Conservation (phyloP, 139 green algal genomes). For the Picochlorum costavermella region DNA sequence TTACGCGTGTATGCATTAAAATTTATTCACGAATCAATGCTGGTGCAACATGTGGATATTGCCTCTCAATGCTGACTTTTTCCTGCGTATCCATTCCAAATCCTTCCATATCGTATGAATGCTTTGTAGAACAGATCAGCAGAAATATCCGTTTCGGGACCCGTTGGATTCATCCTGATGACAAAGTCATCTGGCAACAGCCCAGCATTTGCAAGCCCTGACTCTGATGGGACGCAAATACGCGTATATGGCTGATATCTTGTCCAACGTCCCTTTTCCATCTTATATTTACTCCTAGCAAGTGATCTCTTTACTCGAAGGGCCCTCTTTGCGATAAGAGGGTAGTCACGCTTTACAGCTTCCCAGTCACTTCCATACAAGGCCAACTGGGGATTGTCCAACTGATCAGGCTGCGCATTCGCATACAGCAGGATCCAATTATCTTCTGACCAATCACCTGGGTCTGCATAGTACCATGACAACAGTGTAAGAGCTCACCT, state of each 20-base stretch:
- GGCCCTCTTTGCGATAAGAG: conserved; percentile 1
- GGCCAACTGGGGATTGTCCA: not conserved
- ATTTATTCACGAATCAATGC: not conserved
- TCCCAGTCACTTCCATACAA: conserved; percentile 2
- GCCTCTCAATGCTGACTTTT: not conserved
- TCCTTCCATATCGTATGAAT: conserved; percentile 5
- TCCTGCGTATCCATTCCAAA: not conserved
- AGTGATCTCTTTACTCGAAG: not conserved
- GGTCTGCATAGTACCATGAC: not conserved
- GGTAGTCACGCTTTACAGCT: not conserved
- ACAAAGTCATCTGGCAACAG: conserved; percentile 4
- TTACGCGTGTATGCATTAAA: not conserved
- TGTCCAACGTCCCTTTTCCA: conserved; percentile 1
- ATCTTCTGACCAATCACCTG: conserved; percentile 1
- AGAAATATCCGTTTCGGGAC: not conserved
- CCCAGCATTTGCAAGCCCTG: not conserved
- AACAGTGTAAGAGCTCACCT: too few relatives aligned
- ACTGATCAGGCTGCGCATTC: not conserved
- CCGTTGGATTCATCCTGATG: not conserved
- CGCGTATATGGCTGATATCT: not conserved
- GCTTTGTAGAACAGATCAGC: not conserved
- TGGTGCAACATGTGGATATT: not conserved
- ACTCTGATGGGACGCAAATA: not conserved
- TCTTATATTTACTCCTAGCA: not conserved
- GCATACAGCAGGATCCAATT: conserved; percentile 1